Conservation (phyloP, 1,139 yeast genomes). For the Taphrina pruni region DNA sequence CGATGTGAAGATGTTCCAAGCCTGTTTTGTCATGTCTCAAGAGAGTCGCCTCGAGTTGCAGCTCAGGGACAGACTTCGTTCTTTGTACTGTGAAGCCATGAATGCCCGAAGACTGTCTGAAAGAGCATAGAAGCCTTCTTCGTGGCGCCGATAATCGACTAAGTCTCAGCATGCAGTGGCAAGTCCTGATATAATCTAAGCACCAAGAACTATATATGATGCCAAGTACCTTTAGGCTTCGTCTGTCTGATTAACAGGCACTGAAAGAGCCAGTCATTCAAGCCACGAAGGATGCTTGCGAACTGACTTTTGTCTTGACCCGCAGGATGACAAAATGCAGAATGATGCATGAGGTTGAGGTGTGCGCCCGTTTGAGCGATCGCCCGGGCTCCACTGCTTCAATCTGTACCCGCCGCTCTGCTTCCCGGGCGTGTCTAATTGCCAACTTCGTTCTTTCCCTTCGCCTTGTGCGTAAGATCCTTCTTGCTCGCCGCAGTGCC, state of each 20-base stretch:
- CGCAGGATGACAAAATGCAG: neutral
- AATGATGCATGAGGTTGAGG: neutral
- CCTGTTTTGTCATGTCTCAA: conserved; percentile 72
- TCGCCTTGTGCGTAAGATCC: neutral
- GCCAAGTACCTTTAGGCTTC: neutral
- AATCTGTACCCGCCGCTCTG: conserved; percentile 1
- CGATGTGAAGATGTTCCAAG: conserved; percentile 82
- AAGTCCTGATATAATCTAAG: neutral
- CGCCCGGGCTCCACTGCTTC: neutral
- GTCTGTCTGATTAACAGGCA: neutral
- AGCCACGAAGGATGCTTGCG: neutral
- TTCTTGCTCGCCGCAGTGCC: too few species aligned
- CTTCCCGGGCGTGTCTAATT: neutral
- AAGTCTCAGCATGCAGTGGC: conserved; percentile 25
- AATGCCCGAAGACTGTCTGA: conserved; percentile 1
- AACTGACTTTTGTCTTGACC: too few species aligned
- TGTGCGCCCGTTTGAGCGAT: neutral
- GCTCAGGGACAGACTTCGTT: conserved; percentile 76
- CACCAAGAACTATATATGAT: too few species aligned
- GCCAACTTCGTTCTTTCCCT: conserved; percentile 8
- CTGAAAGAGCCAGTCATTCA: neutral
- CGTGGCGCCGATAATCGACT: conserved; percentile 1
- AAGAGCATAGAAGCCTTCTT: neutral
- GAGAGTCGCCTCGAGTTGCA: conserved; percentile 78
- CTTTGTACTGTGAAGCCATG: conserved; percentile 34